A percentile compares a stretch with the other conserved stretches of the same genome.
phyloP scores from a whole-genome alignment of 495 filamentous ascomycete genomes.

The Aspergillus sparsus region DNA sequence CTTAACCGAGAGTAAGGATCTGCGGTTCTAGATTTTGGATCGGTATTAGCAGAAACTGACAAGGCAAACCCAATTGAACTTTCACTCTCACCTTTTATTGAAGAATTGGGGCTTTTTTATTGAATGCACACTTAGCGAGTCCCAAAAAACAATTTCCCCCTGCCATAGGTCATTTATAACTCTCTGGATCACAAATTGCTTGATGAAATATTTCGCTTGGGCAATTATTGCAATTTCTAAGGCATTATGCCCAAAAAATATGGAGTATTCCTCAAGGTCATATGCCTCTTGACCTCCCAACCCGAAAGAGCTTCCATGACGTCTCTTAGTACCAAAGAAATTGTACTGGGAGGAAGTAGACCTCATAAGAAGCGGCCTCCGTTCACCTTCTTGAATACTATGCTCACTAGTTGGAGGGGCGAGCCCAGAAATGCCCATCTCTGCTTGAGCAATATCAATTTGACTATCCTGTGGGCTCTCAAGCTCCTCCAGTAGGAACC shows the following conservation, averaged over 20 bases:
- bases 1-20: constrained; percentile 83
- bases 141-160: constrained; percentile 92
- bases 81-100: constrained; percentile 55
- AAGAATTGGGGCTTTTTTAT: constrained; percentile 82
- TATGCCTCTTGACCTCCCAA: constrained; percentile 16
- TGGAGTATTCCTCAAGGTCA: constrained; percentile 56
- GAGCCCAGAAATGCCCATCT: constrained; percentile 29
- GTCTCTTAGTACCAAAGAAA: constrained; percentile 24
- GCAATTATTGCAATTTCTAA: constrained; percentile 88
- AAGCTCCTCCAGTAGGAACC: constrained; percentile 84
- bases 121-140: constrained; percentile 71
- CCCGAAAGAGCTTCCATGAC: constrained; percentile 16
- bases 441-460: constrained; percentile 26
- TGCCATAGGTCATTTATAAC: constrained; percentile 90
- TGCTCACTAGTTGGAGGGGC: constrained; percentile 11
- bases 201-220: constrained; percentile 88
- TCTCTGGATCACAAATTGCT: constrained; percentile 81
- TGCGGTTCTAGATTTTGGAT: constrained; percentile 49
- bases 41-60: neutral
- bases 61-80: too few species aligned
- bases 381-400: constrained; percentile 23
- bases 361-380: constrained; percentile 34
- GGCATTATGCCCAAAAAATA: constrained; percentile 78
- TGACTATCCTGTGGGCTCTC: constrained; percentile 22
- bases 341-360: constrained; percentile 33